Evolutionary conservation across 1,284 basidiomycete species (phyloP), one percentile per base, ranked within the genome.

Genomic region (Porodaedalea pini): DNA sequence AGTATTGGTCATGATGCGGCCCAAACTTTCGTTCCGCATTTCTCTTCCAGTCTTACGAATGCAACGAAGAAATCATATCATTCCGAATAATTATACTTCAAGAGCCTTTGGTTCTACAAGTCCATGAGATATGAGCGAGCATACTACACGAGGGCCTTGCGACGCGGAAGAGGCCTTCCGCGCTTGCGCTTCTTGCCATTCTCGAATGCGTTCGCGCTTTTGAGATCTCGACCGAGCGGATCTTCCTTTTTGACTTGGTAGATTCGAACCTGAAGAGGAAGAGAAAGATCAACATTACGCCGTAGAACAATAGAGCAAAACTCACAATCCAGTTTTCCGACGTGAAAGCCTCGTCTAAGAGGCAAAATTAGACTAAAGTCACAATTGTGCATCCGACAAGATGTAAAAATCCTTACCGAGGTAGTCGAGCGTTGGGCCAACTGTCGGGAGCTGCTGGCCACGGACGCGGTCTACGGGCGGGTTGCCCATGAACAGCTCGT

Each of bases 231-330:
- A 21, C 94, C 95, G 2, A 99, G 79, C 17, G 83, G 72, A 73
- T 99, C 97, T 55, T 97, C 94, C 68, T 93, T 94, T 77, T 94
- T 96, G 54, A 99, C 97, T 69, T 93, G 78, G 70, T 94, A 99
- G 69, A 99, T 98, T 48, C 97, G 88, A 60, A 93, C 87, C 85
- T 89, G 65, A 15, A 48, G 27, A 55, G n/a, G 5, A n/a, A 19
- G 23, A 47, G 13, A 29, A 31, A 15, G 41, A 44, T 44, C 10
- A 44, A 21, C 7, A 36, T 36, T 6, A 15, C 15, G 34, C 34
- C 7, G 34, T 36, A 15, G 6, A 36, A 36, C 34, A 44, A 34
- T 58, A 40, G 57, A 44, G 45, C 27, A 21, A 29, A 73, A 45
- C 86, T 71, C 67, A 93, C 94, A 65, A 98, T 95, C 95, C 94